Evolutionary conservation across 306 rosid species (phyloP), one percentile per base, ranked within the genome.

Genomic region (Cicer arietinum): DNA sequence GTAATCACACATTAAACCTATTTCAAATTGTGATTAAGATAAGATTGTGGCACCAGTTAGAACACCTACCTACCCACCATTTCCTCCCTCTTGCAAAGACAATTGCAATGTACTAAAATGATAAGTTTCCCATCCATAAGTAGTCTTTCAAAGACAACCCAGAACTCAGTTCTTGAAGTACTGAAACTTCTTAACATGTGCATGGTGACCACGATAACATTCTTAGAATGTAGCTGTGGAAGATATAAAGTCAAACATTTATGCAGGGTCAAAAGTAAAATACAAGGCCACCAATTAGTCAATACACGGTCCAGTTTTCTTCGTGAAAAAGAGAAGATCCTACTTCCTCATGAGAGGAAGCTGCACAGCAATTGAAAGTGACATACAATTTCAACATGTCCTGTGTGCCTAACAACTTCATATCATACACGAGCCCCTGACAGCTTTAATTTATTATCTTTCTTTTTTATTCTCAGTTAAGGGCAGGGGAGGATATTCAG

Each of bases 381-480:
- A 40, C 71, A 74, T n/a, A 44, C 60, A 78, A 60, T n/a, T 50
- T 35, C 37, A 56, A 61, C 63, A 73, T 73, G 52, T 48, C 45
- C 60, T 30, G 35, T 52, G 22, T 56, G 20, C 16, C 73, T 47
- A 48, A 56, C n/a, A 48, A 51, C 57, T 13, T 52, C 51, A 54
- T 22, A 25, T 56, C 45, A 65, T 64, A 35, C 68, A 59, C 16
- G 22, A 67, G 45, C 5, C 11, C 20, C 46, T 18, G 44, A 44
- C 12, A 56, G 44, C 16, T 69, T 46, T 10, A 67, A 50, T 41
- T 22, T 63, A 6, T 70, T 62, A 5, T 7, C 59, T n/a, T 51
- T 12, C 11, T 47, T 57, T 44, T 59, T 54, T 14, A 50, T 68
- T 25, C 44, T 69, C 13, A 13, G 42, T 5, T 16, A 11, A 64